Evolutionary conservation across 2,329 filamentous ascomycete species (phyloP).

Genomic region (Leptographium procerum): DNA sequence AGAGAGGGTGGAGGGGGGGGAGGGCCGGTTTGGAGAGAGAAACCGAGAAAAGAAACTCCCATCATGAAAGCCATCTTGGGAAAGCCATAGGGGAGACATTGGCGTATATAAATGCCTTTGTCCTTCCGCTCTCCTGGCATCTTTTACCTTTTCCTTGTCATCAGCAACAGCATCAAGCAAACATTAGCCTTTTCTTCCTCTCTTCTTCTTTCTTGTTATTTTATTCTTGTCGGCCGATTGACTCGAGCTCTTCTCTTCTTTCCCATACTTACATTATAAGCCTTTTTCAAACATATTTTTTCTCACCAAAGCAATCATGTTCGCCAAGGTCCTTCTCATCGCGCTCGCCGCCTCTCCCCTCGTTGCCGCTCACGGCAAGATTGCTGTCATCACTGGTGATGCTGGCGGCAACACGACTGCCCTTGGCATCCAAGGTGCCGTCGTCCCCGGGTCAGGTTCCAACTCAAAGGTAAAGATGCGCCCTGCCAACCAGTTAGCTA

Average conservation of each 20-base stretch:
- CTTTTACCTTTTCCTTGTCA: not conserved
- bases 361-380: constrained; percentile 21
- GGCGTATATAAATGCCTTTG: not conserved
- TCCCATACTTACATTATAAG: not conserved
- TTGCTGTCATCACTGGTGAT: constrained; percentile 21
- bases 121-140: not conserved
- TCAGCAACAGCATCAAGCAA: not conserved
- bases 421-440: constrained; percentile 27
- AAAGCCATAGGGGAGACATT: not conserved
- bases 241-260: constrained; percentile 12
- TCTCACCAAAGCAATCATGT: constrained; percentile 13
- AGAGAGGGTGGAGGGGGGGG: not conserved
- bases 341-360: constrained; percentile 18
- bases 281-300: constrained; percentile 5
- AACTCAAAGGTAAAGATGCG: constrained; percentile 26
- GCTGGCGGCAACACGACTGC: constrained; percentile 29
- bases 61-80: not conserved
- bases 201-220: not conserved
- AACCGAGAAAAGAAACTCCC: too few species aligned
- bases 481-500: too few species aligned
- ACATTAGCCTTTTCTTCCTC: not conserved
- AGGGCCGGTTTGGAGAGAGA: too few species aligned
- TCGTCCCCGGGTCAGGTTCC: constrained; percentile 27
- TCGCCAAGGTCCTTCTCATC: constrained; percentile 16
- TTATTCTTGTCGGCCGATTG: constrained; percentile 6